Evolutionary conservation across 495 filamentous ascomycete species (phyloP).

Genomic region (Penicillium bialowiezense): DNA sequence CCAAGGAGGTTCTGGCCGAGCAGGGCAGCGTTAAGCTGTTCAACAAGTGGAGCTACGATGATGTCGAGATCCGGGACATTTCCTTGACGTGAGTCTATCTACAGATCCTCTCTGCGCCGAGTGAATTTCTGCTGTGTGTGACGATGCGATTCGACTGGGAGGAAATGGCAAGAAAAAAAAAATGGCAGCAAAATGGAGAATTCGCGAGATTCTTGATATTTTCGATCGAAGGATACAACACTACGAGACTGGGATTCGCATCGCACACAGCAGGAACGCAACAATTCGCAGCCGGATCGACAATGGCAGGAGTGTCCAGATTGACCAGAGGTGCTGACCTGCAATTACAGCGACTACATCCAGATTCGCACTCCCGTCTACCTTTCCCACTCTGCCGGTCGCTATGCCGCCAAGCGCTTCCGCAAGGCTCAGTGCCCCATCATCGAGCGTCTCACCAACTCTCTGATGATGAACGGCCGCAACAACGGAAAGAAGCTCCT

Average conservation of each 20-base stretch:
- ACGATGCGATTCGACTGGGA: slow-evolving; percentile 1
- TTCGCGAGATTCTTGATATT: slow-evolving; percentile 1
- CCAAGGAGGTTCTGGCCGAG: slow-evolving; percentile 89
- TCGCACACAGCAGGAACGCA: slow-evolving; percentile 7
- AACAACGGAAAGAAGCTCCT: slow-evolving; percentile 99
- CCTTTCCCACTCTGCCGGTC: slow-evolving; percentile 95
- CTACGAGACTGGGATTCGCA: neutral
- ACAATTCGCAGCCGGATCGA: neutral
- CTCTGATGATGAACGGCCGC: slow-evolving; percentile 99
- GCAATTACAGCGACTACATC: slow-evolving; percentile 83
- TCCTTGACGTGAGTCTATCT: slow-evolving; percentile 87
- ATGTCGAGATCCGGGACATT: slow-evolving; percentile 99
- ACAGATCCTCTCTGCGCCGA: slow-evolving; percentile 18
- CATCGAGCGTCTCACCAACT: slow-evolving; percentile 99
- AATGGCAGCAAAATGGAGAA: slow-evolving; percentile 3
- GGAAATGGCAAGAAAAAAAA: slow-evolving; percentile 9
- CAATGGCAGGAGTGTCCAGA: slow-evolving; percentile 2
- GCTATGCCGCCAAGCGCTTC: slow-evolving; percentile 99
- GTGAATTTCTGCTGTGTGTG: slow-evolving; percentile 19
- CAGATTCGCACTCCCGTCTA: slow-evolving; percentile 98
- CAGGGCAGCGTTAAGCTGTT: slow-evolving; percentile 96
- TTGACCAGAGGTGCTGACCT: slow-evolving; percentile 15
- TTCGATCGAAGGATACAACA: slow-evolving; percentile 3
- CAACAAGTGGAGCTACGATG: slow-evolving; percentile 96
- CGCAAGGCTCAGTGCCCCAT: slow-evolving; percentile 99